phyloP scores from a whole-genome alignment of 2,329 filamentous ascomycete genomes.

The Tolypocladium tundrense region DNA sequence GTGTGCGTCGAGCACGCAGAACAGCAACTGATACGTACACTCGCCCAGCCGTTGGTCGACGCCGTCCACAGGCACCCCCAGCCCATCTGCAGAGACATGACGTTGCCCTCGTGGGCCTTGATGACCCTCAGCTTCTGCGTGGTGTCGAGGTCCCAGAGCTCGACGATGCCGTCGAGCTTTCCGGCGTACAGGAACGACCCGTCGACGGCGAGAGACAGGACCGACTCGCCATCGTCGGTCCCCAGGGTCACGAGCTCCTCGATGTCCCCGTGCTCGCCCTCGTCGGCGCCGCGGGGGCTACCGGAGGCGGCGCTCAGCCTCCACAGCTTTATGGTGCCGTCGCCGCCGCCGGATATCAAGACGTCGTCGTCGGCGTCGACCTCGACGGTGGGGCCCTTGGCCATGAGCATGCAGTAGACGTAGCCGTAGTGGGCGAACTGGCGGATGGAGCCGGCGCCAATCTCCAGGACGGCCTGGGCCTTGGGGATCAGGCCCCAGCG shows the following conservation, averaged over 20 bases:
- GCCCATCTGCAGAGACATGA: conserved; percentile 78
- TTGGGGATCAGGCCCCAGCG: conserved; percentile 44
- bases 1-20: fast-evolving
- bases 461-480: conserved; percentile 57
- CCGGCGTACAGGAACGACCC: conserved; percentile 90
- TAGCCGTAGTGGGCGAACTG: conserved; percentile 95
- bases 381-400: conserved; percentile 56
- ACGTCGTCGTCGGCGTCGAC: conserved; percentile 68
- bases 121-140: conserved; percentile 82
- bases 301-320: conserved; percentile 34
- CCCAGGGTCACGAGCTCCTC: conserved; percentile 58
- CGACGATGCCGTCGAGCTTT: conserved; percentile 75
- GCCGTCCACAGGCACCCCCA: conserved; percentile 81
- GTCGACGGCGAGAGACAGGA: conserved; percentile 74
- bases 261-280: conserved; percentile 47
- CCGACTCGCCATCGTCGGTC: conserved; percentile 50
- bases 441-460: conserved; percentile 67
- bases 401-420: conserved; percentile 90
- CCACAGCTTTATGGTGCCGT: conserved; percentile 95
- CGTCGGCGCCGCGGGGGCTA: conserved; percentile 18
- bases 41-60: conserved; percentile 77
- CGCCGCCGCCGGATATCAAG: conserved; percentile 81
- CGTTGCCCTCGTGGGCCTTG: conserved; percentile 67
- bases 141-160: conserved; percentile 95
- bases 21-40: conserved; percentile 42